Base-by-base conservation (phyloP, 768 basidiomycete species). In the Naganishia onofrii region DNA sequence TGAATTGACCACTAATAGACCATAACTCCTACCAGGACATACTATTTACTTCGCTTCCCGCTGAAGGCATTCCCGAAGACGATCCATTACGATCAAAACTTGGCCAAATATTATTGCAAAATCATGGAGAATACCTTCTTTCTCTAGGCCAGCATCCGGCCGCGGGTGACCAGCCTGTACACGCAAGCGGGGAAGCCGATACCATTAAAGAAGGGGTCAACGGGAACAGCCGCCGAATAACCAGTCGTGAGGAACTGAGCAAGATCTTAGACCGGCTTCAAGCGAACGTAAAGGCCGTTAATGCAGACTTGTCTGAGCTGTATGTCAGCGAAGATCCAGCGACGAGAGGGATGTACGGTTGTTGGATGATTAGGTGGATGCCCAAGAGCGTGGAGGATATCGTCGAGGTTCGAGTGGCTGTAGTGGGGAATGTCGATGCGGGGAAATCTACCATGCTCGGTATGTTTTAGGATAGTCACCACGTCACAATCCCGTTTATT, bases 371-470 rank as follows among this genome's bases (percentile, higher is more conserved):
- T 44, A 67, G 77, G 8, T 72, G 75, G 54, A 76, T 70, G 19
- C 78, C 78, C 3, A 58, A 73, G 31, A 76, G 76, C 4, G 78
- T 77, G 1, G 76, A 79, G 73, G 79, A 82, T 66, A 80, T 81
- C 12, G 73, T 80, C 8, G 95, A 99, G 82, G 92, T 96, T 1
- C 87, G 96, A 36, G 92, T 93, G 75, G 94, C 95, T 0, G 93
- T 96, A 1, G 92, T 97, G 6, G 96, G 96, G 3, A 98, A 96
- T 77, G 83, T 84, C 13, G 84, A 84, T 74, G 90, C 91, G 67
- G 95, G 95, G 0, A 98, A 98, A 80, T 92, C 90, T 2, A 95
- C 94, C 21, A 95, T 92, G 13, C 84, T 96, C 21, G 94, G 94
- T 57, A 63, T 2, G 42, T 38, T 19, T n/a, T n/a, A 21, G 46